phyloP scores from a whole-genome alignment of 2,329 filamentous ascomycete species.

The Ilyonectria mors-panacis region DNA sequence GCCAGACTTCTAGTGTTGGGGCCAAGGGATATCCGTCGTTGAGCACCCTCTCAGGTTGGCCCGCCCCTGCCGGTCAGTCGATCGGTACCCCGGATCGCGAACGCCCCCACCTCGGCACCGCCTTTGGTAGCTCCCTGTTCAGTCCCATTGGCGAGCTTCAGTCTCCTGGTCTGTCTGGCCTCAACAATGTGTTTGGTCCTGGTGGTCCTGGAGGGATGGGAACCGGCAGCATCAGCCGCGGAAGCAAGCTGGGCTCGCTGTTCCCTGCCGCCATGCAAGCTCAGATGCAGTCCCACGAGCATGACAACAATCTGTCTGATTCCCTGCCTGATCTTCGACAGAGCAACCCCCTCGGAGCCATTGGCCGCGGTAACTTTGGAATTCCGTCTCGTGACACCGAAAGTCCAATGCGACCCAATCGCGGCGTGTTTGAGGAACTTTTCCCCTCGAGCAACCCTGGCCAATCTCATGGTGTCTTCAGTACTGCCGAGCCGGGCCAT shows the following conservation, averaged over 20 bases:
- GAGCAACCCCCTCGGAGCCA: slow-evolving; percentile 74
- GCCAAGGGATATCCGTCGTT: slow-evolving; percentile 79
- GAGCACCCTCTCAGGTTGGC: slow-evolving; percentile 74
- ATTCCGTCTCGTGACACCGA: slow-evolving; percentile 70
- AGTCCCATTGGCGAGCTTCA: slow-evolving; percentile 84
- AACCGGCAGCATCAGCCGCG: slow-evolving; percentile 78
- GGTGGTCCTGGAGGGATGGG: slow-evolving; percentile 67
- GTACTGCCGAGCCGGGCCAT: slow-evolving; percentile 56
- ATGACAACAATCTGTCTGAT: slow-evolving; percentile 72
- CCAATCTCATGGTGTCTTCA: slow-evolving; percentile 55
- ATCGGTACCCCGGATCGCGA: slow-evolving; percentile 79
- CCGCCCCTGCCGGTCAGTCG: slow-evolving; percentile 69
- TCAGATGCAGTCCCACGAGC: slow-evolving; percentile 84
- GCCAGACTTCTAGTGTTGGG: slow-evolving; percentile 91
- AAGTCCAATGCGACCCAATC: slow-evolving; percentile 70
- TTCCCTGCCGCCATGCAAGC: slow-evolving; percentile 93
- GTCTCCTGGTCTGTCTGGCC: slow-evolving; percentile 77
- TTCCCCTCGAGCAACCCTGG: slow-evolving; percentile 58
- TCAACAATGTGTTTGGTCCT: slow-evolving; percentile 80
- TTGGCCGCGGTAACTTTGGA: slow-evolving; percentile 74
- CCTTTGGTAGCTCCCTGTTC: slow-evolving; percentile 86
- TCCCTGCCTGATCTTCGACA: slow-evolving; percentile 73
- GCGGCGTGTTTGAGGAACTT: slow-evolving; percentile 70
- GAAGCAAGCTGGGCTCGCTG: slow-evolving; percentile 87
- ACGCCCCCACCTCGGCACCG: slow-evolving; percentile 67